phyloP scores from a whole-genome alignment of 139 green algal genomes.

The Axilococcus clingmanii region DNA sequence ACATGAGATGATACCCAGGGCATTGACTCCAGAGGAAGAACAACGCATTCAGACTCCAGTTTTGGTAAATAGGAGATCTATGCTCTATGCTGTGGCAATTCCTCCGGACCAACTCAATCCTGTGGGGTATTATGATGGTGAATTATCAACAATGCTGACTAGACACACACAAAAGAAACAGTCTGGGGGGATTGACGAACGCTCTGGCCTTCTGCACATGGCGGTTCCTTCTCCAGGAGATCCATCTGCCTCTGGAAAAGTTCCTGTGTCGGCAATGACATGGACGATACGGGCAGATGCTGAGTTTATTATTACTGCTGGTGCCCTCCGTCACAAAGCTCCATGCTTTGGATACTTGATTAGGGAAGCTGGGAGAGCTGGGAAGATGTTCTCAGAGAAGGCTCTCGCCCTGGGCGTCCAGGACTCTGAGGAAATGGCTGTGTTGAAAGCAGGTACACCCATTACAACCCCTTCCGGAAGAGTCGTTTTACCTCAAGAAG shows the following conservation, averaged over 20 bases:
- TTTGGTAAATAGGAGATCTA: slow-evolving; percentile 7
- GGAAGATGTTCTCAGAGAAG: slow-evolving; percentile 8
- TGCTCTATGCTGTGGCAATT: slow-evolving; percentile 28
- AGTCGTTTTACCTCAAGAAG: not conserved
- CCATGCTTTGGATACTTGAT: slow-evolving; percentile 20
- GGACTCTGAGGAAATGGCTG: slow-evolving; percentile 6
- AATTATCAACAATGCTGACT: slow-evolving; percentile 14
- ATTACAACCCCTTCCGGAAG: slow-evolving; percentile 7
- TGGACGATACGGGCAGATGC: slow-evolving; percentile 35
- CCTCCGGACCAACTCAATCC: slow-evolving; percentile 72
- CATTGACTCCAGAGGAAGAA: not conserved
- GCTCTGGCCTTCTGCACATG: slow-evolving; percentile 36
- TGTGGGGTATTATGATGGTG: slow-evolving; percentile 39
- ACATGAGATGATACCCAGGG: slow-evolving; percentile 43
- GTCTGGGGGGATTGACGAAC: slow-evolving; percentile 28
- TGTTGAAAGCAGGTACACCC: slow-evolving; percentile 16
- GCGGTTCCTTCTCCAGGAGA: slow-evolving; percentile 26
- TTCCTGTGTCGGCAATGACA: slow-evolving; percentile 12
- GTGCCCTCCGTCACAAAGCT: slow-evolving; percentile 5
- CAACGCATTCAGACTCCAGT: slow-evolving; percentile 2
- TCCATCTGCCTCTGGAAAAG: slow-evolving; percentile 1
- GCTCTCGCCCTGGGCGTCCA: slow-evolving; percentile 20
- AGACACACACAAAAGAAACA: slow-evolving; percentile 21
- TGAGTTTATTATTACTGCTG: slow-evolving; percentile 20
- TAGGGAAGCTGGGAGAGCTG: slow-evolving; percentile 28